These are phyloP conservation scores for Trichoderma koningiopsis DNA, from an alignment of 2,329 filamentous ascomycete species.

Conservation along the genomic window DNA sequence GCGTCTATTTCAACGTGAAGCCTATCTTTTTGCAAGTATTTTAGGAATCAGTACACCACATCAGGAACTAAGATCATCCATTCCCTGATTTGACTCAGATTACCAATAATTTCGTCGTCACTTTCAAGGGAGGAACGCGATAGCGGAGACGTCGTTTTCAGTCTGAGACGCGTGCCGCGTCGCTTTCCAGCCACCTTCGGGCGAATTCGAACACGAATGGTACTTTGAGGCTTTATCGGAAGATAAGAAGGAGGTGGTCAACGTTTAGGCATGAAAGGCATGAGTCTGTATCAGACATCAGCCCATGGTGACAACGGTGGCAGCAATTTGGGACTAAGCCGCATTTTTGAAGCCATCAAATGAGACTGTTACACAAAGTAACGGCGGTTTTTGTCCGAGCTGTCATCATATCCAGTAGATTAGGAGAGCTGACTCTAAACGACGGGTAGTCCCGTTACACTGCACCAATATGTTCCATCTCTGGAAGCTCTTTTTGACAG, in stretches of 20 bases:
- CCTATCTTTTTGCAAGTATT: neutral
- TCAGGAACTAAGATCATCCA: neutral
- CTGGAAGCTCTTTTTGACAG: neutral
- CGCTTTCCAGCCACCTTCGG: neutral
- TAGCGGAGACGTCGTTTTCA: neutral
- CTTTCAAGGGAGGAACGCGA: neutral
- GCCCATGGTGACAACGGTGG: neutral
- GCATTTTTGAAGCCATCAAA: neutral
- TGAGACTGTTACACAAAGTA: neutral
- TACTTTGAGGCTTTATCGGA: neutral
- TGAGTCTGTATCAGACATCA: neutral
- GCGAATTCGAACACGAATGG: neutral
- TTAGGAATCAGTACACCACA: neutral
- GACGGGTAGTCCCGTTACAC: neutral
- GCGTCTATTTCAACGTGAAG: neutral
- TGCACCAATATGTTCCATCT: neutral
- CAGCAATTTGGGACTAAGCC: neutral
- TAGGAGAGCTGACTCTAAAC: neutral
- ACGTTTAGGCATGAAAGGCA: neutral
- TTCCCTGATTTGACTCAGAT: neutral
- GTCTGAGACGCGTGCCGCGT: neutral
- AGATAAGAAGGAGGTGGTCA: neutral
- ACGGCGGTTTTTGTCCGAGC: neutral
- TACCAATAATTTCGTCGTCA: neutral
- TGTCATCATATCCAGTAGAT: neutral